These are phyloP conservation scores for Blastobotrys americana DNA, from an alignment of 805 yeast genomes.

Conservation along the genomic window DNA sequence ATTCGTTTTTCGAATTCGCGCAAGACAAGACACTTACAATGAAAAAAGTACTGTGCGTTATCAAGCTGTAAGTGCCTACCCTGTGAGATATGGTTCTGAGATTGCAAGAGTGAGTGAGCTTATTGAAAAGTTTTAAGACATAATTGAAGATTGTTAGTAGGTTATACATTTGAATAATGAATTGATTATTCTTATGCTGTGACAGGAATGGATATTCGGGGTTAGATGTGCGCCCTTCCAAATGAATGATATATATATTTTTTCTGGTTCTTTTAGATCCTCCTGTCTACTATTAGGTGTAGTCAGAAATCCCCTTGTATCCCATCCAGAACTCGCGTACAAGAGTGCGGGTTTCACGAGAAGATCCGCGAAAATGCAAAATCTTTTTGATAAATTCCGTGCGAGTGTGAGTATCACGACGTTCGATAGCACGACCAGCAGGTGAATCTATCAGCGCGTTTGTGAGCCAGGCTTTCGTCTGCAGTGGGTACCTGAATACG, in stretches of 20 bases:
- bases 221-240: too few species aligned
- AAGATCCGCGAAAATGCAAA: conserved; percentile 26
- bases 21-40: conserved; percentile 76
- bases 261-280: too few species aligned
- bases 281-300: too few species aligned
- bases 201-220: too few species aligned
- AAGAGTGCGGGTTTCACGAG: conserved; percentile 22
- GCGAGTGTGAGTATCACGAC: conserved; percentile 7
- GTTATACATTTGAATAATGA: too few species aligned
- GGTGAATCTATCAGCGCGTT: conserved; percentile 16
- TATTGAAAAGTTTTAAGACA: conserved; percentile 10
- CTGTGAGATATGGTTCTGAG: conserved; percentile 28
- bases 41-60: conserved; percentile 64
- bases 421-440: conserved; percentile 2
- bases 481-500: conserved; percentile 14
- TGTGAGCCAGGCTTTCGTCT: conserved; percentile 16
- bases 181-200: too few species aligned
- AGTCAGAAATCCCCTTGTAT: conserved; percentile 28
- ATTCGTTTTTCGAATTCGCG: conserved; percentile 68
- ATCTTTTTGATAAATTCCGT: conserved; percentile 25
- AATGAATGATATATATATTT: too few species aligned
- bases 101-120: conserved; percentile 20
- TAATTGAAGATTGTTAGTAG: too few species aligned
- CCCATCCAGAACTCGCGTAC: conserved; percentile 30
- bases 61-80: conserved; percentile 45